Percentiles rank a stretch among this genome's conserved stretches.
These are phyloP conservation scores for Colletotrichum musae DNA, from an alignment of 2,329 filamentous ascomycete genomes.

Conservation along the genomic window DNA sequence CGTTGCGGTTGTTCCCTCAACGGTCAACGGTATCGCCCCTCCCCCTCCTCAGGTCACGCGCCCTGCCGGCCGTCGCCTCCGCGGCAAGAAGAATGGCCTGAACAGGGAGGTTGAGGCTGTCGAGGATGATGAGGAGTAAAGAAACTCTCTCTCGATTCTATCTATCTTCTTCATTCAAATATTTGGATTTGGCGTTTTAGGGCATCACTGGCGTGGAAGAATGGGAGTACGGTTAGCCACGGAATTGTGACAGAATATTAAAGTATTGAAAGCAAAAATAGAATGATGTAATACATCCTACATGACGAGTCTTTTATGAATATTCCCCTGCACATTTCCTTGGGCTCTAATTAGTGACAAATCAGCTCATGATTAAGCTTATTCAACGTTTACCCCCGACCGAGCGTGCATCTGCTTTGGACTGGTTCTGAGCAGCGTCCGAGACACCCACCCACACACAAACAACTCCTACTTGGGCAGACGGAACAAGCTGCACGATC, in stretches of 20 bases:
- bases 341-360: not conserved
- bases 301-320: not conserved
- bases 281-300: conserved; percentile 13
- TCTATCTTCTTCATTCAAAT: not conserved
- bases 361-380: not conserved
- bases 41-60: conserved; percentile 28
- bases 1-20: conserved; percentile 9
- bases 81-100: conserved; percentile 25
- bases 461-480: not conserved
- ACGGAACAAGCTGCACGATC: not conserved
- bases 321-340: not conserved
- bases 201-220: conserved; percentile 15
- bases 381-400: not conserved
- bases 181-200: conserved; percentile 31
- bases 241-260: conserved; percentile 6
- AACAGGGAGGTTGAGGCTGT: not conserved
- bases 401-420: not conserved
- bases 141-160: too few species aligned
- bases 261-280: conserved; percentile 22
- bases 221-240: not conserved
- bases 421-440: too few species aligned
- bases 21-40: conserved; percentile 1
- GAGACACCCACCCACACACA: not conserved
- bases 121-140: not conserved
- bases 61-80: conserved; percentile 10